phyloP scores from a whole-genome alignment of 768 basidiomycete genomes.

The Agaricus blazei region DNA sequence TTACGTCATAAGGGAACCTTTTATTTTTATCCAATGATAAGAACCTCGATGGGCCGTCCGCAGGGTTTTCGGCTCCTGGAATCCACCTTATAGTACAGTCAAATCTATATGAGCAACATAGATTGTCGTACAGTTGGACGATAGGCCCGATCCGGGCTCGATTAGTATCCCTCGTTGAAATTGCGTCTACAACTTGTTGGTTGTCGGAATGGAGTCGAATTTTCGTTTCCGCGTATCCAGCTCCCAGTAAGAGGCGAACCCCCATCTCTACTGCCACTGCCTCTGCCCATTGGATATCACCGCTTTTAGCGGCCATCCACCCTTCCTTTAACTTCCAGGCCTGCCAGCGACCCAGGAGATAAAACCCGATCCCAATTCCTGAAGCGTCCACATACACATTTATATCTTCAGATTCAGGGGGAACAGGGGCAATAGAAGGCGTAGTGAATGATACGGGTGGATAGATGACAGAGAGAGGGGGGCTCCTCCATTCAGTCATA shows the following conservation, averaged over 20 bases:
- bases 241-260: slow-evolving; percentile 23
- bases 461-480: not conserved
- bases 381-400: slow-evolving; percentile 39
- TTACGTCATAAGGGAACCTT: slow-evolving; percentile 11
- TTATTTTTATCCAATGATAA: slow-evolving; percentile 4
- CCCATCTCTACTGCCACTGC: slow-evolving; percentile 40
- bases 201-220: slow-evolving; percentile 36
- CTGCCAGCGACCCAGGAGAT: slow-evolving; percentile 27
- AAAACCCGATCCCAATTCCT: slow-evolving; percentile 36
- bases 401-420: not conserved
- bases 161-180: slow-evolving; percentile 20
- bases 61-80: slow-evolving; percentile 25
- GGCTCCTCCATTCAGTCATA: slow-evolving; percentile 14
- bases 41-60: slow-evolving; percentile 26
- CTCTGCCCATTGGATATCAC: slow-evolving; percentile 41
- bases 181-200: slow-evolving; percentile 29
- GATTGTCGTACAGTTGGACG: slow-evolving; percentile 20
- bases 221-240: slow-evolving; percentile 16
- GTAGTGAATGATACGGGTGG: not conserved
- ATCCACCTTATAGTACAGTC: slow-evolving; percentile 24
- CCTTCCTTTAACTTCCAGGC: slow-evolving; percentile 32
- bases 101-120: slow-evolving; percentile 18
- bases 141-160: slow-evolving; percentile 21
- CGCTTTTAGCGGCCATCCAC: slow-evolving; percentile 19
- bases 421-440: not conserved